Percentiles rank a stretch among this genome's conserved stretches.
Conservation (phyloP, 2,329 filamentous ascomycete genomes). For the Elsinoe fawcettii region DNA sequence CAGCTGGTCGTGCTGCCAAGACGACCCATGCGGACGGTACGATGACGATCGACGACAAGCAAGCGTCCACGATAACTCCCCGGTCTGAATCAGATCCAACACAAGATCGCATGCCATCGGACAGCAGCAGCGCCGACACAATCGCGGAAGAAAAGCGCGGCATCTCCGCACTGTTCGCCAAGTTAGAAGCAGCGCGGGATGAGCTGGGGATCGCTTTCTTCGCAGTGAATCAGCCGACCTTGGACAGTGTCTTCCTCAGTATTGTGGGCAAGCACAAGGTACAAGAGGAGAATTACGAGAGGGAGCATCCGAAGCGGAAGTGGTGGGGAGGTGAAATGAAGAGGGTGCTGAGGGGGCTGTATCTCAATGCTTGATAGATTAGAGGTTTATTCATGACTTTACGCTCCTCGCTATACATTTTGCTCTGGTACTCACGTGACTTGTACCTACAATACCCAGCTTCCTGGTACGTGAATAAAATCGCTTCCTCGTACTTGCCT, state of each 20-base stretch:
- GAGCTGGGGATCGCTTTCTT: slow-evolving; percentile 73
- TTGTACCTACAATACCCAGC: too few relatives aligned
- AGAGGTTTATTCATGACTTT: background rate
- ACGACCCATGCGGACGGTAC: slow-evolving; percentile 9
- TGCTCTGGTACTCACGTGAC: too few relatives aligned
- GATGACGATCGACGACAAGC: background rate
- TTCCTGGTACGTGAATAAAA: too few relatives aligned
- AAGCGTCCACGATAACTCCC: slow-evolving; percentile 1
- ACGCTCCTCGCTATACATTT: too few relatives aligned
- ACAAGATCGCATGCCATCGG: slow-evolving; percentile 13
- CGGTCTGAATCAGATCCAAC: slow-evolving; percentile 16
- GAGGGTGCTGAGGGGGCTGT: background rate
- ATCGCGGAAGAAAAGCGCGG: background rate
- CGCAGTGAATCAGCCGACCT: slow-evolving; percentile 74
- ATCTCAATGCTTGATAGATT: background rate
- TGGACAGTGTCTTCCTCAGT: slow-evolving; percentile 83
- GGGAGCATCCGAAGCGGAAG: slow-evolving; percentile 18
- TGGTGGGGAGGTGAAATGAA: background rate
- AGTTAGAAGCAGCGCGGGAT: slow-evolving; percentile 64
- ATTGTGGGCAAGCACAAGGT: slow-evolving; percentile 78
- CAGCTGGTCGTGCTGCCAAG: slow-evolving; percentile 15
- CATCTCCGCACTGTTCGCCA: slow-evolving; percentile 61
- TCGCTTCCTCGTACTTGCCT: too few relatives aligned
- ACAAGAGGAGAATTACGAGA: slow-evolving; percentile 54
- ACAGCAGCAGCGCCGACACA: background rate